Base-by-base conservation (phyloP, 257 asterid species). In the Linderniella brevidens region DNA sequence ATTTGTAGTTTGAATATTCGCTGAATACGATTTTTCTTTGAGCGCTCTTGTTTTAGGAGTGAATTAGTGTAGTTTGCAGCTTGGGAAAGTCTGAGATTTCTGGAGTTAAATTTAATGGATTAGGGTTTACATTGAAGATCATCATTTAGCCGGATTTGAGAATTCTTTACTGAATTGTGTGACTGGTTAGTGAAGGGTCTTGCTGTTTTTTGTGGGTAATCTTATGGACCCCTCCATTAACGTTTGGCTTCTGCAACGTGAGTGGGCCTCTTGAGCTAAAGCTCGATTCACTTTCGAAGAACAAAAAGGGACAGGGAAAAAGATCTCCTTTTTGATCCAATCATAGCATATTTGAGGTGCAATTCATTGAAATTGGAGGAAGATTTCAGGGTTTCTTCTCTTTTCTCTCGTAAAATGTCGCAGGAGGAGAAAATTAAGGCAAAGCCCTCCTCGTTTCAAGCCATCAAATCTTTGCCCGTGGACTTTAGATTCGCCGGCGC, bases 191-290 rank as follows among this genome's bases (percentile, higher is more conserved):
- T 52, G 62, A 76, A 57, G 53, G 62, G 73, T 70, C 81, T 65
- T 58, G 45, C 42, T 20, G 58, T 25, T 41, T 45, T 54, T 55
- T 60, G 19, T 45, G 12, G 53, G 64, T 66, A 57, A 58, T 37
- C 8, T 63, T 49, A 59, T 68, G 84, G 87, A 67, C 90, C 93
- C 84, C 82, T 77, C 86, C 88, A 73, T 77, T 71, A 62, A 63
- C 32, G 32, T 25, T 25, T 25, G 80, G 69, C 73, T 38, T 76
- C 79, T 60, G 83, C 66, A 70, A 75, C 73, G 77, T 54, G 46
- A n/a, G 76, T 80, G 86, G 94, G 92, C 50, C 70, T 85, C 68
- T 59, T 42, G 51, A 13, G 41, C 40, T 64, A 67, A 77, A 72
- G 75, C 61, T 69, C 64, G 73, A 65, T 66, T 73, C 66, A 62